Evolutionary conservation across 768 basidiomycete genomes (phyloP), one percentile per base, ranked within the genome.

Genomic region (Podaxis sp.): DNA sequence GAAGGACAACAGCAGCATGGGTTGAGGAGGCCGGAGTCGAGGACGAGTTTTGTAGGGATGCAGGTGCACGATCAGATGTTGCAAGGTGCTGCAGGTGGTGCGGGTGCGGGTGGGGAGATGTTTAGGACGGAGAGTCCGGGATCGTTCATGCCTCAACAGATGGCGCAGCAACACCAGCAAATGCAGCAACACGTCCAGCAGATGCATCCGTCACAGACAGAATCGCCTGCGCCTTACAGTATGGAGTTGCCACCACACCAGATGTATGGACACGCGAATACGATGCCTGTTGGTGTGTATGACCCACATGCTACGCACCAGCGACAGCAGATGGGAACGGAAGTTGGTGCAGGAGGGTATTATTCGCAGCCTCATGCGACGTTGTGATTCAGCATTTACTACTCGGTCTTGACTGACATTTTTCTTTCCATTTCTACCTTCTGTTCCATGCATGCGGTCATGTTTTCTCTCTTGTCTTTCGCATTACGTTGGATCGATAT

Each of bases 21-120:
- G 55, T 79, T 79, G 55, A 69, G 81, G 55, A 77, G 72, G 37
- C 79, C 81, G 62, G 79, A 71, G 64, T 75, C 75, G 51, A 73
- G 69, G 15, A 67, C 69, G 19, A 67, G 68, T 9, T 59, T 75
- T 73, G 61, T 65, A 47, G 61, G 53, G 80, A 79, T 79, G 65
- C 79, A 80, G 70, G 33, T 33, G 33, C 33, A 33, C 0, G 71
- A 79, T 80, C 75, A 76, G 70, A 78, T 82, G 76, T 33, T 22
- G 40, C 40, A 41, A 7, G 40, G 40, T 13, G 15, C 2, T 24
- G 57, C 51, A 37, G 55, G 33, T 33, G 33, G 33, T 33, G 29
- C 29, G 29, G 29, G 29, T 33, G 29, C 25, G 29, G 59, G 50
- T 4, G 19, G 19, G 49, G 60, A 62, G 46, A 76, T 73, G 73